Evolutionary conservation across 257 asterid genomes (phyloP).

Genomic region (Solanum ossicruentum): DNA sequence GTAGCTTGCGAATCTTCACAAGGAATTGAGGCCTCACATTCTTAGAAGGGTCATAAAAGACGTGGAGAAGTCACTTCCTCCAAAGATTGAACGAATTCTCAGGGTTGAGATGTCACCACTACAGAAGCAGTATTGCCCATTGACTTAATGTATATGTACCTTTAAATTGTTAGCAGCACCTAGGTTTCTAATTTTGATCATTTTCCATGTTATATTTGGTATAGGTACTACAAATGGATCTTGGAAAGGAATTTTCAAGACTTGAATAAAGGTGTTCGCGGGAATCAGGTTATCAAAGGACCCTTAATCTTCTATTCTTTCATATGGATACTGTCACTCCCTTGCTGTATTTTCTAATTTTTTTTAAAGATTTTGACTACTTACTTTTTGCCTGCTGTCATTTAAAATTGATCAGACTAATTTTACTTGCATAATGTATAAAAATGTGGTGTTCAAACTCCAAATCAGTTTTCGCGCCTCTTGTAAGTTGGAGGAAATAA

Average conservation of each 20-base stretch:
- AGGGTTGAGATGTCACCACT: conserved; percentile 99
- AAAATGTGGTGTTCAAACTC: neutral
- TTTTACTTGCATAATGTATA: neutral
- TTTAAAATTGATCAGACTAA: neutral
- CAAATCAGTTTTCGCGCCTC: neutral
- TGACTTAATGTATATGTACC: neutral
- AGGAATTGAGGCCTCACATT: conserved; percentile 98
- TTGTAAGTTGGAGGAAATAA: neutral
- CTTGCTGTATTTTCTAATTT: neutral
- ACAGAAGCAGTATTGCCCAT: conserved; percentile 76
- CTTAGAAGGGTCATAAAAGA: conserved; percentile 97
- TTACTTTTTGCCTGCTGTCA: neutral
- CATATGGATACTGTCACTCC: neutral
- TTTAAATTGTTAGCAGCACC: neutral
- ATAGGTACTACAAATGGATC: conserved; percentile 99
- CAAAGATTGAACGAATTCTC: conserved; percentile 94
- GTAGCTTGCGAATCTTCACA: conserved; percentile 94
- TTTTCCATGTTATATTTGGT: neutral
- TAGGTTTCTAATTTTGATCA: neutral
- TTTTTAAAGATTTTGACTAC: neutral
- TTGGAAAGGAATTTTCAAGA: conserved; percentile 96
- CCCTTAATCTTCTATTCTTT: neutral
- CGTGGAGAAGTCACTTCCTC: conserved; percentile 99
- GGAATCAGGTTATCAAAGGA: conserved; percentile 66
- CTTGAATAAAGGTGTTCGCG: conserved; percentile 97